Evolutionary conservation across 768 basidiomycete genomes (phyloP).

Genomic region (Cystofilobasidium bisporidii): DNA sequence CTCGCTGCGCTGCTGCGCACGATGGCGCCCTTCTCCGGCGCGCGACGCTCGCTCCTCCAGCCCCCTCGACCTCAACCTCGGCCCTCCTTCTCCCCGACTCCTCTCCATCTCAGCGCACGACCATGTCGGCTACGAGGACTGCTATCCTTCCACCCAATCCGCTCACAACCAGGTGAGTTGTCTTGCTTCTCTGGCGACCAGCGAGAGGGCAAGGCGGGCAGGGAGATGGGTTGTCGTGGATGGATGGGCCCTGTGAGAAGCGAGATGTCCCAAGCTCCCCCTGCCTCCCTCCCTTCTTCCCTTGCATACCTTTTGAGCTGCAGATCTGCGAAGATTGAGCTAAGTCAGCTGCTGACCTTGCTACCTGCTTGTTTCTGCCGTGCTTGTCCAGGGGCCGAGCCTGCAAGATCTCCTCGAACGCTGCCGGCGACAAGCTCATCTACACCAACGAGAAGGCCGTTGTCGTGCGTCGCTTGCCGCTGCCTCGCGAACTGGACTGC

Average conservation of each 20-base stretch:
- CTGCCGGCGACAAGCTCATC: slow-evolving; percentile 65
- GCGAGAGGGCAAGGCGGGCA: not conserved
- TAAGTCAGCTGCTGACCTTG: not conserved
- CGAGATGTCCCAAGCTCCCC: too few relatives aligned
- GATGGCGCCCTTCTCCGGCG: too few relatives aligned
- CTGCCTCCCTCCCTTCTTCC: not conserved
- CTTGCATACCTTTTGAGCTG: not conserved
- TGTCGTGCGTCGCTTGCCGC: slow-evolving; percentile 53
- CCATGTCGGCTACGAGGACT: not conserved
- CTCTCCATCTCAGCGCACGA: too few relatives aligned
- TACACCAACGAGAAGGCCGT: slow-evolving; percentile 78
- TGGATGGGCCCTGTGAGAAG: too few relatives aligned
- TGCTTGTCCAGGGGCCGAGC: slow-evolving; percentile 34
- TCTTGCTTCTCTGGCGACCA: not conserved
- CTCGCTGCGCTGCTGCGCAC: too few relatives aligned
- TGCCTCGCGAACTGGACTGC: not conserved
- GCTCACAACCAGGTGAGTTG: slow-evolving; percentile 11
- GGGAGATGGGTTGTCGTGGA: too few relatives aligned
- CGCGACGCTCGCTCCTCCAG: too few relatives aligned
- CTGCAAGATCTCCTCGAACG: slow-evolving; percentile 57
- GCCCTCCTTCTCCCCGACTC: too few relatives aligned
- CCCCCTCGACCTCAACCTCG: too few relatives aligned
- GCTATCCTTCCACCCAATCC: slow-evolving; percentile 18
- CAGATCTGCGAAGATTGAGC: not conserved
- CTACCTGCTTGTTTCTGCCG: too few relatives aligned